Conservation (phyloP, 164 flowering plant genomes). For the Berberis thunbergii region DNA sequence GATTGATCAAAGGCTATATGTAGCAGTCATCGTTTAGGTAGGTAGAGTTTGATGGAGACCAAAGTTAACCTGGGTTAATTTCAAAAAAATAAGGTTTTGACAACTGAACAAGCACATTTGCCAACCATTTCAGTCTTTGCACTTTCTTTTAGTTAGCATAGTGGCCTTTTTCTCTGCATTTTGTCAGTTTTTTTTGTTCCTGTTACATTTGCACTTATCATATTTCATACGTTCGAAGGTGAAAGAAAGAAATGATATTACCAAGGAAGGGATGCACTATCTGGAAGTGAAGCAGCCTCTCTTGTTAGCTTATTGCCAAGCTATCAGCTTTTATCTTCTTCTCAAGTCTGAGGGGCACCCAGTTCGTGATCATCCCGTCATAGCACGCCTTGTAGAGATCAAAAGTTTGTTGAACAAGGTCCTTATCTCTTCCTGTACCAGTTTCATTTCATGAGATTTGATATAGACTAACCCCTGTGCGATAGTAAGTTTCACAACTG, state of each 20-base stretch:
- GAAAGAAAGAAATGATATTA: slow-evolving; percentile 13
- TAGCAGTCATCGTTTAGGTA: no score
- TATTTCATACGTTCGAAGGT: slow-evolving; percentile 27
- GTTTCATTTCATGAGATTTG: no score
- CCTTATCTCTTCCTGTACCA: not conserved
- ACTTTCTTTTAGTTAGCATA: no score
- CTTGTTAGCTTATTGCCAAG: slow-evolving; percentile 74
- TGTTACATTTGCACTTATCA: not conserved
- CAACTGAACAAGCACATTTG: no score
- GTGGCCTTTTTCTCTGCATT: slow-evolving; percentile 1
- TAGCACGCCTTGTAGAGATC: slow-evolving; percentile 75
- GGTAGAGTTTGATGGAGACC: no score
- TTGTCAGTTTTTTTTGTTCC: not conserved
- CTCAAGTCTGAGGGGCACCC: slow-evolving; percentile 88
- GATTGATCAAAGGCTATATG: not conserved
- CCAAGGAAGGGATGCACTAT: slow-evolving; percentile 52
- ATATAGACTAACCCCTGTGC: no score
- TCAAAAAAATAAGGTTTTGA: no score
- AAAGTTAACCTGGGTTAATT: no score
- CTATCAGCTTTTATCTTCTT: slow-evolving; percentile 86
- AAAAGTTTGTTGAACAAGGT: slow-evolving; percentile 73
- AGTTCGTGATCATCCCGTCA: slow-evolving; percentile 89
- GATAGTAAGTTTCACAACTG: no score
- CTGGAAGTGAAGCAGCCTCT: slow-evolving; percentile 69
- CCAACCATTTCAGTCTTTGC: no score